Percentiles rank a stretch among this genome's conserved stretches.
These are phyloP conservation scores for Davidsoniella australis DNA, from an alignment of 2,329 filamentous ascomycete species.

Conservation along the genomic window DNA sequence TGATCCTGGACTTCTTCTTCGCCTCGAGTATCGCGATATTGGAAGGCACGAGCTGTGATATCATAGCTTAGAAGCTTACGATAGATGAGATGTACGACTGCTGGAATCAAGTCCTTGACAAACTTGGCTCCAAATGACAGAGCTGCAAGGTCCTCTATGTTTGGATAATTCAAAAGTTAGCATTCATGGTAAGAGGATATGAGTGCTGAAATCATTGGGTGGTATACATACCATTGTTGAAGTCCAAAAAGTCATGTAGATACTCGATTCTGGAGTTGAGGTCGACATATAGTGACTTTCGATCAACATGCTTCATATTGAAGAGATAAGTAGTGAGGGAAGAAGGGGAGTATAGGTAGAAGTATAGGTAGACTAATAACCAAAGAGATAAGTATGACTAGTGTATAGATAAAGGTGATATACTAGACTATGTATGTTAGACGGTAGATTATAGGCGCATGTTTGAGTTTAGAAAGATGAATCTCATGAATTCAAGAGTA, in stretches of 20 bases:
- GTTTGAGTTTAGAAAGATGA: no score
- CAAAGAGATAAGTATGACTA: background rate
- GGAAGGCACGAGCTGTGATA: constrained; percentile 64
- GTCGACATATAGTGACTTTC: constrained; percentile 53
- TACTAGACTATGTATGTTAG: background rate
- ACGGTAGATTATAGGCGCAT: background rate
- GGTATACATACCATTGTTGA: constrained; percentile 43
- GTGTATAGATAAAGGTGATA: background rate
- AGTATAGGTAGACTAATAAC: background rate
- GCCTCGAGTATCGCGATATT: constrained; percentile 43
- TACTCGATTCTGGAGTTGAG: constrained; percentile 55
- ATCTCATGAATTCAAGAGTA: no score
- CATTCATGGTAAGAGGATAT: background rate
- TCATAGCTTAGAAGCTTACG: constrained; percentile 66
- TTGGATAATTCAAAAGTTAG: background rate
- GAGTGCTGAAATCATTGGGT: background rate
- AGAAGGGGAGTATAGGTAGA: no score
- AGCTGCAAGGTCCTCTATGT: constrained; percentile 53
- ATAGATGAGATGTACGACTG: constrained; percentile 72
- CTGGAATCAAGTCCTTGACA: constrained; percentile 66
- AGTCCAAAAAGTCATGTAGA: constrained; percentile 60
- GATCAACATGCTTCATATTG: constrained; percentile 44
- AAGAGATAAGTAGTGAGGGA: no score
- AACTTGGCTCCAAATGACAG: constrained; percentile 54
- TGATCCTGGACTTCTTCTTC: constrained; percentile 49